These are phyloP conservation scores for Tieghemiomyces parasiticus DNA, from an alignment of 192 early-diverging fungal species.

Conservation along the genomic window DNA sequence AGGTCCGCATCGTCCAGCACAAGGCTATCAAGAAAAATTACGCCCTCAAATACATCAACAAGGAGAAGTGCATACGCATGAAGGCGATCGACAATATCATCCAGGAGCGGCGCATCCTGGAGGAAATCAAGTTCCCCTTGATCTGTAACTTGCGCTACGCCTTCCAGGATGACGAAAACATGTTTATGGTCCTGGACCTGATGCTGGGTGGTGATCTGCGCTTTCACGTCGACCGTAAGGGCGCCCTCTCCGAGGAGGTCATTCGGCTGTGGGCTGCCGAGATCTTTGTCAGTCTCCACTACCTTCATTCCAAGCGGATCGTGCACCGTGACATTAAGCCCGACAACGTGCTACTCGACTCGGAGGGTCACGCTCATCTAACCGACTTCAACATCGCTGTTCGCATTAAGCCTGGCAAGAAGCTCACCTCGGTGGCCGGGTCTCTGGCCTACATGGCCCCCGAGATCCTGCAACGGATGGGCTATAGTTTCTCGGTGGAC, in stretches of 20 bases:
- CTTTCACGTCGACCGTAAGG: conserved; percentile 57
- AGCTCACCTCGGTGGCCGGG: conserved; percentile 59
- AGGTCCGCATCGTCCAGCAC: conserved; percentile 76
- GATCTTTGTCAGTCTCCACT: conserved; percentile 41
- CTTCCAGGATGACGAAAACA: conserved; percentile 76
- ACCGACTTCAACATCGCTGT: conserved; percentile 84
- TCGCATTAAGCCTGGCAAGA: conserved; percentile 40
- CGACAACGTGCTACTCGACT: conserved; percentile 68
- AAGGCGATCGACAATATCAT: conserved; percentile 71
- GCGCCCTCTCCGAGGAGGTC: conserved; percentile 43
- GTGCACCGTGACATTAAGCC: conserved; percentile 79
- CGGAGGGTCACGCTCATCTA: conserved; percentile 62
- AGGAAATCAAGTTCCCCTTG: conserved; percentile 41
- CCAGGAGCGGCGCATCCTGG: conserved; percentile 58
- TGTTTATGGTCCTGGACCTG: conserved; percentile 81
- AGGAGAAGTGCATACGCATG: conserved; percentile 71
- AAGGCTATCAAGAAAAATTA: conserved; percentile 43
- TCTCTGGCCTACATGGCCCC: conserved; percentile 84
- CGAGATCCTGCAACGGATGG: conserved; percentile 44
- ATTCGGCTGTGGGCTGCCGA: conserved; percentile 65
- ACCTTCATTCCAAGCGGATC: conserved; percentile 51
- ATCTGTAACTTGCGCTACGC: conserved; percentile 69
- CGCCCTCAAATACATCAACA: conserved; percentile 81
- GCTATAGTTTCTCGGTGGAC: conserved; percentile 33
- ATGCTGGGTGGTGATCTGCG: conserved; percentile 82